Conservation (phyloP, 345 rosid species). For the Theobroma cacao region DNA sequence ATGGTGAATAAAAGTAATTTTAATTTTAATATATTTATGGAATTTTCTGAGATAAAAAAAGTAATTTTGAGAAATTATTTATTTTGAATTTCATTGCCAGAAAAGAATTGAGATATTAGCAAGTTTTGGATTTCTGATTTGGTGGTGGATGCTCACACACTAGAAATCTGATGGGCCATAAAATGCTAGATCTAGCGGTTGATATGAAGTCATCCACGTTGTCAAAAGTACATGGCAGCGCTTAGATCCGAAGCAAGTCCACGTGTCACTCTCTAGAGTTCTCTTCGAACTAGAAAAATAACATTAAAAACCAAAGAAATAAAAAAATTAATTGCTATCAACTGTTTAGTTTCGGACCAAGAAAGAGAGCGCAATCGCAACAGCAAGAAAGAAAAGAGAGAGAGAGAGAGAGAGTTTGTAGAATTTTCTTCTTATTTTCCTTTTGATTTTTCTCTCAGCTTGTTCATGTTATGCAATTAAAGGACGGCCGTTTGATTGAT, state of each 20-base stretch:
- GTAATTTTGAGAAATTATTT: no score
- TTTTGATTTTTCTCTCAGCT: neutral
- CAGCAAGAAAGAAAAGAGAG: neutral
- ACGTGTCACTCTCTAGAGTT: slow-evolving; percentile 34
- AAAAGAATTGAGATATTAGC: neutral
- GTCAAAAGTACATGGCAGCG: slow-evolving; percentile 12
- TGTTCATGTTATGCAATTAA: neutral
- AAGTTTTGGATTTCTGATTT: neutral
- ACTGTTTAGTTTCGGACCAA: neutral
- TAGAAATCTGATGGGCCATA: neutral
- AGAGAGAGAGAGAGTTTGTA: neutral
- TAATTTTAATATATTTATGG: no score
- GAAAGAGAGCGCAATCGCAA: neutral
- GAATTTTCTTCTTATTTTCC: neutral
- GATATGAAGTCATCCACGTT: neutral
- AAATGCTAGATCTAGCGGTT: slow-evolving; percentile 15
- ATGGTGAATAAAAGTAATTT: no score
- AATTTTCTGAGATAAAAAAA: no score
- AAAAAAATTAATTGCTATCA: neutral
- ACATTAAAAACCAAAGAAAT: neutral
- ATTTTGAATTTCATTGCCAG: neutral
- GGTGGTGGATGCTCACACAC: neutral
- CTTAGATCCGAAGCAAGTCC: neutral
- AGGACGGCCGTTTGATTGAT: neutral
- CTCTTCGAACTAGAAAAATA: neutral